Percentiles rank a stretch among this genome's conserved stretches.
Evolutionary conservation across 1,139 yeast genomes (phyloP).

Genomic region (Taphrina betulina): DNA sequence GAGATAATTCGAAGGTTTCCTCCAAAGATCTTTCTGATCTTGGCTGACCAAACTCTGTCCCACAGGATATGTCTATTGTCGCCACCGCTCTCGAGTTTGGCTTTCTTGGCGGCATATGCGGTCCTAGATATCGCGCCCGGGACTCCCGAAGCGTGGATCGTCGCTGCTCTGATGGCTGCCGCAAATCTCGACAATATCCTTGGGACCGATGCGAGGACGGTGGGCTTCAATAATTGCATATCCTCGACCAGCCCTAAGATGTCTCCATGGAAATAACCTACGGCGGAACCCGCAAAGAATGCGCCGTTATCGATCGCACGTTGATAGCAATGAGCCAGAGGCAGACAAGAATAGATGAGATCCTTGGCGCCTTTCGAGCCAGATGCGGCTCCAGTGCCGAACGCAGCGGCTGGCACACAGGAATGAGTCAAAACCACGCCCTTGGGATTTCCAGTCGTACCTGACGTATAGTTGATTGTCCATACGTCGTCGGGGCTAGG

Average conservation of each 20-base stretch:
- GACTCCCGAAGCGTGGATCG: conserved; percentile 45
- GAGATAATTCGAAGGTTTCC: conserved; percentile 59
- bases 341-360: conserved; percentile 52
- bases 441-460: conserved; percentile 73
- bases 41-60: conserved; percentile 54
- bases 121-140: conserved; percentile 46
- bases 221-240: conserved; percentile 56
- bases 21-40: conserved; percentile 50
- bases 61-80: conserved; percentile 47
- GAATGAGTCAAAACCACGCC: conserved; percentile 66
- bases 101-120: conserved; percentile 48
- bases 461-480: conserved; percentile 75
- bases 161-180: conserved; percentile 50
- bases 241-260: conserved; percentile 55
- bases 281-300: conserved; percentile 43
- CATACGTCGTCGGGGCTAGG: conserved; percentile 58
- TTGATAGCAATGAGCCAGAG: conserved; percentile 72
- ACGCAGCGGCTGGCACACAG: conserved; percentile 54
- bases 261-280: conserved; percentile 53
- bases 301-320: conserved; percentile 42
- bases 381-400: conserved; percentile 38
- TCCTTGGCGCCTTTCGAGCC: conserved; percentile 42
- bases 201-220: conserved; percentile 60
- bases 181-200: conserved; percentile 65
- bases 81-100: conserved; percentile 46